phyloP scores from a whole-genome alignment of 306 rosid genomes.

The Cucumis sativus region DNA sequence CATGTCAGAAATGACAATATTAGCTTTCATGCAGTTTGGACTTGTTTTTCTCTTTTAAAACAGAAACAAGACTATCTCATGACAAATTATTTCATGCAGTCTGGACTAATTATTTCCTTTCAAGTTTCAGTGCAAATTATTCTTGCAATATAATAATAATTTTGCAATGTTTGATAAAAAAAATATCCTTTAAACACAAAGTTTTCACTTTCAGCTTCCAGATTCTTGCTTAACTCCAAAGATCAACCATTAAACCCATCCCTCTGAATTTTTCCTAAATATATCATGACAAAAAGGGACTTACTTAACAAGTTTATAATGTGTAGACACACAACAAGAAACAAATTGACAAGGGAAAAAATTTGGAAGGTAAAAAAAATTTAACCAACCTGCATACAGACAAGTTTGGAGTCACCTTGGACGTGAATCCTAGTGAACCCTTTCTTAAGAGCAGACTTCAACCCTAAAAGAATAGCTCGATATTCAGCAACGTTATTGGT shows the following conservation, averaged over 20 bases:
- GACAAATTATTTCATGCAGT: not conserved
- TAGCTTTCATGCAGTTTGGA: not conserved
- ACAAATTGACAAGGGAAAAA: not conserved
- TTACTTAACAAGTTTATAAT: not conserved
- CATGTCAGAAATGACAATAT: not conserved
- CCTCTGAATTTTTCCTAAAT: not conserved
- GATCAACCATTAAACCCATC: not conserved
- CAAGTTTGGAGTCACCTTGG: constrained; percentile 91
- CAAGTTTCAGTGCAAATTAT: not conserved
- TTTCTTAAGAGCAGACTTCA: constrained; percentile 70
- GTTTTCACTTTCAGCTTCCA: not conserved
- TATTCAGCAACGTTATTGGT: constrained; percentile 90
- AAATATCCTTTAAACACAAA: not conserved
- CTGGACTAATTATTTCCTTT: not conserved
- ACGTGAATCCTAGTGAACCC: constrained; percentile 52
- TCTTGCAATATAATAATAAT: not conserved
- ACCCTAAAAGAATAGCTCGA: constrained; percentile 76
- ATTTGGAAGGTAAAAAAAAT: not conserved
- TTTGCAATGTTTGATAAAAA: not conserved
- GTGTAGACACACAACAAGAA: not conserved
- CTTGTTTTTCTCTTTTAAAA: not conserved
- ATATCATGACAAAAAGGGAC: not conserved
- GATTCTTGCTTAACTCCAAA: not conserved
- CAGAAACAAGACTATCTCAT: too few relatives aligned
- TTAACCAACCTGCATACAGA: constrained; percentile 83